Conservation (phyloP, 345 rosid genomes). For the Camelina laxa region DNA sequence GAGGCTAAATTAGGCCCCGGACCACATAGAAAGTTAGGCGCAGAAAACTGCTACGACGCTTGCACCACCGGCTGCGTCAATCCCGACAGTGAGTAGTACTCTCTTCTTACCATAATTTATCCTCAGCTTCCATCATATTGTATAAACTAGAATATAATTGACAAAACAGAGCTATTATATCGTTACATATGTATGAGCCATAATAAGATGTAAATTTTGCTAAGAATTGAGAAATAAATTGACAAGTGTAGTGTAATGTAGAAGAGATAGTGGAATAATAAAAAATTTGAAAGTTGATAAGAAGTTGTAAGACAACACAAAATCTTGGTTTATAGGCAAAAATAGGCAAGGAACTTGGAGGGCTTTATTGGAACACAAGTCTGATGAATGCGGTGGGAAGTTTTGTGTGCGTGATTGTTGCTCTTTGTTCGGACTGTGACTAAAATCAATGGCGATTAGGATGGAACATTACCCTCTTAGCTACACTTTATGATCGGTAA, state of each 20-base stretch:
- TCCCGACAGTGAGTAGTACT: constrained; percentile 40
- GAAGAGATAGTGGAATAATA: neutral
- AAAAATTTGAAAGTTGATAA: neutral
- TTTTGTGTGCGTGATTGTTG: constrained; percentile 27
- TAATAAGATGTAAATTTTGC: constrained; percentile 4
- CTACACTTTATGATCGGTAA: constrained; percentile 37
- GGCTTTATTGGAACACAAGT: constrained; percentile 35
- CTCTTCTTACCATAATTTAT: neutral
- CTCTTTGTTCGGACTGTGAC: constrained; percentile 30
- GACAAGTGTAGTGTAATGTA: neutral
- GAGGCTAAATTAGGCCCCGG: constrained; percentile 33
- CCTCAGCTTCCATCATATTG: neutral
- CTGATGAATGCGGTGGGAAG: constrained; percentile 40
- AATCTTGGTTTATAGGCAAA: constrained; percentile 38
- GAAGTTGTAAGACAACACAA: constrained; percentile 11
- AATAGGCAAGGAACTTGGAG: constrained; percentile 39
- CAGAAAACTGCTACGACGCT: constrained; percentile 51
- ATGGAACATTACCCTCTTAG: constrained; percentile 37
- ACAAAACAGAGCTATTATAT: too few relatives aligned
- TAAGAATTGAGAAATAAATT: neutral
- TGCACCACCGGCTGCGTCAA: constrained; percentile 59
- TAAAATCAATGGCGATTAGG: constrained; percentile 45
- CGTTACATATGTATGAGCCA: too few relatives aligned
- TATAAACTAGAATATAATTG: neutral
- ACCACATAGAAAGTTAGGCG: constrained; percentile 17